These are phyloP conservation scores for Ceratocystis variospora DNA, from an alignment of 2,329 filamentous ascomycete genomes.

Conservation along the genomic window DNA sequence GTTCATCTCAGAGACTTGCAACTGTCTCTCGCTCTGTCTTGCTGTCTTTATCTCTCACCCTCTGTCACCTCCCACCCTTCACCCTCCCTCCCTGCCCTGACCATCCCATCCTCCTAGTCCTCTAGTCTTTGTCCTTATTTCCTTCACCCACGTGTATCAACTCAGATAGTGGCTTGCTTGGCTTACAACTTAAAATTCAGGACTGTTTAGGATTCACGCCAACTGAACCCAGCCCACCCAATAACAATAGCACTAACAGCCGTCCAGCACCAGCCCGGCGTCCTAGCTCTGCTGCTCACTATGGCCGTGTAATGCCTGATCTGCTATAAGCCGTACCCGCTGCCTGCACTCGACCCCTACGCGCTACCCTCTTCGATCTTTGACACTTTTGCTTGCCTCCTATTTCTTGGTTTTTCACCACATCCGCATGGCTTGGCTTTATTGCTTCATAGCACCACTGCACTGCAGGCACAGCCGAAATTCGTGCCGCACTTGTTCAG, in stretches of 20 bases:
- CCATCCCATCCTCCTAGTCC: neutral
- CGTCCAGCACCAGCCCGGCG: no score
- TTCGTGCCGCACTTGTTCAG: neutral
- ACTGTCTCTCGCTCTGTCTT: no score
- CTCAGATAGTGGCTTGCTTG: neutral
- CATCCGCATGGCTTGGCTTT: neutral
- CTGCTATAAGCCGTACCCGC: no score
- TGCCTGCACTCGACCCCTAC: no score
- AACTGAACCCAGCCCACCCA: neutral
- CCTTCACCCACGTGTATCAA: neutral
- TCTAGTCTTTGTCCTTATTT: neutral
- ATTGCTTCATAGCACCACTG: neutral
- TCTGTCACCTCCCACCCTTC: neutral
- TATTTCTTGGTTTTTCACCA: neutral
- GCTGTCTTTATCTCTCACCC: no score
- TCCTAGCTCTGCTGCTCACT: no score
- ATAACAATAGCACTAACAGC: neutral
- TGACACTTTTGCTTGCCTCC: neutral
- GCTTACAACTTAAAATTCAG: conserved; percentile 4
- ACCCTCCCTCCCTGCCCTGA: neutral
- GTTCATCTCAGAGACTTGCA: no score
- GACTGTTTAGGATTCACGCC: neutral
- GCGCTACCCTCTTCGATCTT: no score
- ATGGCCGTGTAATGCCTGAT: no score
- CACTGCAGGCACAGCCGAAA: neutral